Evolutionary conservation across 225 moss, liverwort and hornwort species (phyloP).

Genomic region (Pleurozium schreberi): DNA sequence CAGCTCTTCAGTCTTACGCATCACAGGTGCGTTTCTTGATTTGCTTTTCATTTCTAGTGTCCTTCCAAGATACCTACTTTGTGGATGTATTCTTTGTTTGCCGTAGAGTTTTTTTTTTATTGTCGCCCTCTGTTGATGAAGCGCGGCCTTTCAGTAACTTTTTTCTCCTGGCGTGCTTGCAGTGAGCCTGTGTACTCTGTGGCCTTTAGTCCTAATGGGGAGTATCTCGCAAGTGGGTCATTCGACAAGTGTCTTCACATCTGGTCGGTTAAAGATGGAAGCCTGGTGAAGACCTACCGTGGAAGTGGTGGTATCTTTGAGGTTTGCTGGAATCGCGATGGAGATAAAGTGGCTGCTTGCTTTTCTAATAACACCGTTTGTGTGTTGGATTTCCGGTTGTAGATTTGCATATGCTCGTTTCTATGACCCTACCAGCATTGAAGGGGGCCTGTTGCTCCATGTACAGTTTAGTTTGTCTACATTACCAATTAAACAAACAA

Average conservation of each 20-base stretch:
- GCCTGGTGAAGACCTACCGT: constrained; percentile 83
- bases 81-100: neutral
- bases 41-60: neutral
- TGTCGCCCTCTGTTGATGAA: neutral
- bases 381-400: constrained; percentile 88
- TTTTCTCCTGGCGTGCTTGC: constrained; percentile 10
- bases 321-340: constrained; percentile 98
- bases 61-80: neutral
- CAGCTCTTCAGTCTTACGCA: constrained; percentile 90
- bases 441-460: neutral
- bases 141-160: neutral
- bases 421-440: neutral
- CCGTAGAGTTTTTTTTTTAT: neutral
- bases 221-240: constrained; percentile 95
- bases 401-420: neutral
- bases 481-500: neutral
- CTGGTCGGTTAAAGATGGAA: constrained; percentile 96
- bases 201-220: constrained; percentile 95
- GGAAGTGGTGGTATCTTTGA: constrained; percentile 99
- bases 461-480: constrained; percentile 13
- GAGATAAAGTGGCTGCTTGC: constrained; percentile 98
- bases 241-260: constrained; percentile 99
- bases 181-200: constrained; percentile 98
- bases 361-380: constrained; percentile 98
- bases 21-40: constrained; percentile 50